Evolutionary conservation across 2,329 filamentous ascomycete genomes (phyloP).

Genomic region (Aaosphaeria arxii): DNA sequence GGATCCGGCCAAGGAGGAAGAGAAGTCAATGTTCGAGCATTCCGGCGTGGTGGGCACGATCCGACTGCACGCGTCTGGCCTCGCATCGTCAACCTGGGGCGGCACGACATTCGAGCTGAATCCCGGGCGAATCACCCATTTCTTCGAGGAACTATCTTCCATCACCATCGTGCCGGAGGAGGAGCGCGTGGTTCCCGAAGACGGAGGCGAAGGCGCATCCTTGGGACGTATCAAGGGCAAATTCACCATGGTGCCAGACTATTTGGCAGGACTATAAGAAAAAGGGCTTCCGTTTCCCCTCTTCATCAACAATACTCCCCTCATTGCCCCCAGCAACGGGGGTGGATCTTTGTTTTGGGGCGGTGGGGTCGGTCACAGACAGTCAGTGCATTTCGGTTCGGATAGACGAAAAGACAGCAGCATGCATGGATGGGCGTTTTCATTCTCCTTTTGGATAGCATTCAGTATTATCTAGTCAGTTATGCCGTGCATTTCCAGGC

Average conservation of each 20-base stretch:
- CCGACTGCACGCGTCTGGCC: constrained; percentile 59
- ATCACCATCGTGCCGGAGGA: constrained; percentile 27
- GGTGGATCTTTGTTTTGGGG: too few species aligned
- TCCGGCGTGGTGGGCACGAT: constrained; percentile 58
- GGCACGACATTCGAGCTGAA: constrained; percentile 57
- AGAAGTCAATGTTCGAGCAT: constrained; percentile 19
- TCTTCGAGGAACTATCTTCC: constrained; percentile 58
- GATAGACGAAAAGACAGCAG: not conserved
- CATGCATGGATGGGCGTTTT: not conserved
- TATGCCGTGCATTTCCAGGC: too few species aligned
- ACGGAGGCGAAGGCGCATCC: constrained; percentile 48
- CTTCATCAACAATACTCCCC: too few species aligned
- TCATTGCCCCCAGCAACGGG: too few species aligned
- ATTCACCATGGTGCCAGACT: constrained; percentile 62
- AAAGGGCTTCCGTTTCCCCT: not conserved
- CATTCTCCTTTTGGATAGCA: too few species aligned
- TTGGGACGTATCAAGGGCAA: constrained; percentile 64
- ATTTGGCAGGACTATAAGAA: constrained; percentile 32
- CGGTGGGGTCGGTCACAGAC: too few species aligned
- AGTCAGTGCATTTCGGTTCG: not conserved
- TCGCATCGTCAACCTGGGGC: constrained; percentile 62
- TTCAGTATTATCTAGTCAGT: too few species aligned
- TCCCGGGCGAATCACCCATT: constrained; percentile 55
- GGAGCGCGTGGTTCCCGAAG: constrained; percentile 32
- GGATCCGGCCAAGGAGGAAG: constrained; percentile 26